Evolutionary conservation across 345 rosid species (phyloP).

Genomic region (Cardamine resedifolia): DNA sequence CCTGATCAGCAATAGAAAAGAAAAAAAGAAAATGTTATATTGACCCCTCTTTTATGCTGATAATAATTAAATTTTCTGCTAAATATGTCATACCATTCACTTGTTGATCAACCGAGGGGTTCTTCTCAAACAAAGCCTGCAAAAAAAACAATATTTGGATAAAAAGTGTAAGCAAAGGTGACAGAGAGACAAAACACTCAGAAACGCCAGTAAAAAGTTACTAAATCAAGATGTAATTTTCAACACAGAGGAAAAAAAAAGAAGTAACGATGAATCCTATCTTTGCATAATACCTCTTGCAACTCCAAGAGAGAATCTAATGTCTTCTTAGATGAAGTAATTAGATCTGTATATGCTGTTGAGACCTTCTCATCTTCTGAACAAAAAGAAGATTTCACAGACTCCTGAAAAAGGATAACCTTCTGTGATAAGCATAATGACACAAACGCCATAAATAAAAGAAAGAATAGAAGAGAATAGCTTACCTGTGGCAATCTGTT

Average conservation of each 20-base stretch:
- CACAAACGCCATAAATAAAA: not conserved
- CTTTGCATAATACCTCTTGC: constrained; percentile 57
- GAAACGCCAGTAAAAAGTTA: not conserved
- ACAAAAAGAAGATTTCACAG: constrained; percentile 62
- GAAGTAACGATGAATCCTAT: not conserved
- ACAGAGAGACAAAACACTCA: constrained; percentile 4
- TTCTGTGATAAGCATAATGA: constrained; percentile 1
- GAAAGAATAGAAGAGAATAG: constrained; percentile 4
- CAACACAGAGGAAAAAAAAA: constrained; percentile 2
- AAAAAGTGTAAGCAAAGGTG: not conserved
- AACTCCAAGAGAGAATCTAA: constrained; percentile 71
- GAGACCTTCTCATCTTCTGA: constrained; percentile 51
- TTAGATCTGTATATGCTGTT: constrained; percentile 60
- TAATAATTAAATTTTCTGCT: not conserved
- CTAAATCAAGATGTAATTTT: not conserved
- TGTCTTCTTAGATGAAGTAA: constrained; percentile 65
- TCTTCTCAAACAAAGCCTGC: constrained; percentile 82
- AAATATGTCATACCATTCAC: constrained; percentile 50
- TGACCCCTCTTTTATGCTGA: not conserved
- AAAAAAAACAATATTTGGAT: constrained; percentile 9
- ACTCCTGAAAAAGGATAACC: constrained; percentile 51
- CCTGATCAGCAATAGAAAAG: constrained; percentile 1
- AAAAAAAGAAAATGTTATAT: not conserved
- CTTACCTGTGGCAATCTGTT: constrained; percentile 80
- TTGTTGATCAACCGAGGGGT: constrained; percentile 63